Evolutionary conservation across 306 rosid genomes (phyloP).

Genomic region (Sechiopsis laciniata): DNA sequence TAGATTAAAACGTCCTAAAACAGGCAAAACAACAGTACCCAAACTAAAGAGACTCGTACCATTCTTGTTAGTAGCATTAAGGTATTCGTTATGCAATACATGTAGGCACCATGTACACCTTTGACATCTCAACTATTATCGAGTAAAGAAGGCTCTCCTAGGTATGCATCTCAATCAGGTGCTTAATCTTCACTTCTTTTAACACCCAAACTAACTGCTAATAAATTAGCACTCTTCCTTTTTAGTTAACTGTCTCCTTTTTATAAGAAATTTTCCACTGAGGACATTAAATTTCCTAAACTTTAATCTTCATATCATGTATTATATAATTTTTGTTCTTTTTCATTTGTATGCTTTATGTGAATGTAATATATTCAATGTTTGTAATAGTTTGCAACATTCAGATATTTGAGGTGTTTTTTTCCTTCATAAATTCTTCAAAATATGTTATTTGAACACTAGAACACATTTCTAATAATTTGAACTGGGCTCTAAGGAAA

Average conservation of each 20-base stretch:
- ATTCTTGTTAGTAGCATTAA: too few species aligned
- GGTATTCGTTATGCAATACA: not conserved
- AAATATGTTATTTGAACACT: not conserved
- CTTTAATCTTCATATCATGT: too few species aligned
- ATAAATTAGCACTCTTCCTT: not conserved
- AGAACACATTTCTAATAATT: not conserved
- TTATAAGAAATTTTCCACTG: not conserved
- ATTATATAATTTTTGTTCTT: too few species aligned
- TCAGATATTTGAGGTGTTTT: not conserved
- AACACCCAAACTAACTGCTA: not conserved
- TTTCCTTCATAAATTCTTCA: not conserved
- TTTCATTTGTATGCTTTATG: too few species aligned
- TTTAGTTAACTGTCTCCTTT: not conserved
- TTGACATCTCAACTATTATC: not conserved
- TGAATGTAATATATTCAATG: too few species aligned
- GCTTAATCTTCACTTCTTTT: not conserved
- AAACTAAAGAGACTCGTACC: too few species aligned
- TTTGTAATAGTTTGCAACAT: not conserved
- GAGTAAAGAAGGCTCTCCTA: slow-evolving; percentile 10
- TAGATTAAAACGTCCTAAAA: too few species aligned
- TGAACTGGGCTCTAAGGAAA: not conserved
- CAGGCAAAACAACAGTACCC: too few species aligned
- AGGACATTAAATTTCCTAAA: not conserved
- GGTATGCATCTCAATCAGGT: slow-evolving; percentile 7
- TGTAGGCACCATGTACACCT: not conserved